These are phyloP conservation scores for Dioscorea alata DNA, from an alignment of 106 monocot genomes.

Conservation along the genomic window DNA sequence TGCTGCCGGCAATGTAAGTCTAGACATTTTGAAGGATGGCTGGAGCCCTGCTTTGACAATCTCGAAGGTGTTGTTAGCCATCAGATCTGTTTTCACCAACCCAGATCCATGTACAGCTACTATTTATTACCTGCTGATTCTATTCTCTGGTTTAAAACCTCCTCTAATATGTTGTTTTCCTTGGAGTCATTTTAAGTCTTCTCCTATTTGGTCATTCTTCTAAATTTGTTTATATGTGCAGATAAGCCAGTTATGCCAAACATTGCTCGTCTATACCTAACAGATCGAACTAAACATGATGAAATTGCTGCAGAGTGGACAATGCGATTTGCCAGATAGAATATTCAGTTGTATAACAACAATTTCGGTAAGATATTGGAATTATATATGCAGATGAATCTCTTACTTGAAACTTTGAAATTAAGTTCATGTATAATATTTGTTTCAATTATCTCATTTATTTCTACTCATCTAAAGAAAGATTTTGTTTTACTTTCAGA, in stretches of 20 bases:
- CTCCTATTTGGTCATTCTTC: background rate
- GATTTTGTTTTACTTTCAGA: too few relatives aligned
- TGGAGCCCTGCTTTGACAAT: constrained; percentile 98
- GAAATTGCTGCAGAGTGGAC: constrained; percentile 81
- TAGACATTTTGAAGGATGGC: constrained; percentile 64
- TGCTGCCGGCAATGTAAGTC: constrained; percentile 48
- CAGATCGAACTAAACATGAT: constrained; percentile 70
- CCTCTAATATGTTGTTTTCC: background rate
- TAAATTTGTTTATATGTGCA: constrained; percentile 18
- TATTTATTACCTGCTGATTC: background rate
- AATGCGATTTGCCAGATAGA: constrained; percentile 64
- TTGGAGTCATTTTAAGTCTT: background rate
- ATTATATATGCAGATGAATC: too few relatives aligned
- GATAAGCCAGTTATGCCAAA: constrained; percentile 46
- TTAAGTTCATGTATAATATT: too few relatives aligned
- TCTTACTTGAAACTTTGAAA: too few relatives aligned
- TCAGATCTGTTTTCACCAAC: constrained; percentile 65
- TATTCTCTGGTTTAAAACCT: background rate
- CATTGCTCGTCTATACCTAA: constrained; percentile 63
- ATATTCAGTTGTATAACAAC: background rate
- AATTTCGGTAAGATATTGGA: too few relatives aligned
- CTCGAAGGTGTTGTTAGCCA: constrained; percentile 69
- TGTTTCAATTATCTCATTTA: too few relatives aligned
- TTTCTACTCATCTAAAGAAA: too few relatives aligned
- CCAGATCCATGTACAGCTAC: constrained; percentile 69